phyloP scores from a whole-genome alignment of 345 rosid species.

The Euphorbia tirucalli region DNA sequence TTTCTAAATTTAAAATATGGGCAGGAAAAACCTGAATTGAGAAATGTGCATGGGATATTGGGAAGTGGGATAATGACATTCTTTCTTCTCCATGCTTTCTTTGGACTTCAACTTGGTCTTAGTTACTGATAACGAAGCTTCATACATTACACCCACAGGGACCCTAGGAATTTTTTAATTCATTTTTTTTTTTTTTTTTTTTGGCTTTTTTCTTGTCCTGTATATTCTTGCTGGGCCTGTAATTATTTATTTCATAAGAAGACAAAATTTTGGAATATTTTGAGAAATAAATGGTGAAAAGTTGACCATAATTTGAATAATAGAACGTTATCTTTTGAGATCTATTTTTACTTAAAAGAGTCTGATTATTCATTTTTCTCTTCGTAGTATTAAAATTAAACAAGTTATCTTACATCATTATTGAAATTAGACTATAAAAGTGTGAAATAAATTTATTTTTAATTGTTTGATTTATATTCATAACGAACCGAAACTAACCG shows the following conservation, averaged over 20 bases:
- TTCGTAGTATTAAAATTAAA: no score
- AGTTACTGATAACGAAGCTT: conserved; percentile 43
- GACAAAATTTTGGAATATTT: background rate
- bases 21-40: conserved; percentile 76
- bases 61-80: conserved; percentile 92
- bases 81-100: conserved; percentile 70
- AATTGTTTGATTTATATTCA: no score
- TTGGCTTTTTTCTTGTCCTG: background rate
- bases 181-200: background rate
- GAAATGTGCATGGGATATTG: conserved; percentile 80
- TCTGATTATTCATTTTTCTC: no score
- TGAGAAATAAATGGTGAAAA: background rate
- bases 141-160: background rate
- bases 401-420: no score
- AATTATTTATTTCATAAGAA: background rate
- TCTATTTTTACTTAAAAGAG: no score
- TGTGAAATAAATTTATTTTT: no score
- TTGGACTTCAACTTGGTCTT: conserved; percentile 90
- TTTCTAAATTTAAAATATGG: no score
- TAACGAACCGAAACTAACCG: no score
- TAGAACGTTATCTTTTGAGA: no score
- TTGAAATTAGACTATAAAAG: no score
- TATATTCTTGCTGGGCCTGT: background rate
- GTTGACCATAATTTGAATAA: background rate
- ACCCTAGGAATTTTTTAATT: background rate